Conservation (phyloP, 106 monocot genomes). For the Acorus gramineus region DNA sequence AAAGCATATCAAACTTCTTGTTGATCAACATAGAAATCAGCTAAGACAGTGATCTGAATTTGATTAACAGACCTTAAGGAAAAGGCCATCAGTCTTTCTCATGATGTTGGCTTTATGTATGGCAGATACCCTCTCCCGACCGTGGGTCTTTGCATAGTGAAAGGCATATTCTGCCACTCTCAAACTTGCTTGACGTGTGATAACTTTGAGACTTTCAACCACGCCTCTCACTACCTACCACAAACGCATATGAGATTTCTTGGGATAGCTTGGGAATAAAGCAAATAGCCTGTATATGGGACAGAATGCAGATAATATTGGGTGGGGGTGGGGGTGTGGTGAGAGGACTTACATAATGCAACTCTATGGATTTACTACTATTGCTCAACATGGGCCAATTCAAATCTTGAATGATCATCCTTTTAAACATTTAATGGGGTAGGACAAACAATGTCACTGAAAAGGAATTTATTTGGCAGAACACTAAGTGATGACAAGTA, state of each 20-base stretch:
- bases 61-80: conserved; percentile 55
- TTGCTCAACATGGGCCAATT: too few relatives aligned
- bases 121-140: conserved; percentile 85
- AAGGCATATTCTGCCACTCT: conserved; percentile 98
- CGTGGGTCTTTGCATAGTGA: conserved; percentile 79
- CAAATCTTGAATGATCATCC: too few relatives aligned
- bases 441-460: too few relatives aligned
- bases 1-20: neutral
- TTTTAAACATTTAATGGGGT: too few relatives aligned
- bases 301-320: too few relatives aligned
- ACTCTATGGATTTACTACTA: too few relatives aligned
- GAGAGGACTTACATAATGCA: too few relatives aligned
- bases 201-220: conserved; percentile 92
- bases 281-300: neutral
- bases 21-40: neutral
- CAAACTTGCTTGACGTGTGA: conserved; percentile 86
- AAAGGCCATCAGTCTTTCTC: conserved; percentile 92
- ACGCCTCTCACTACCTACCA: conserved; percentile 87
- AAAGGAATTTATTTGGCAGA: too few relatives aligned
- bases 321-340: too few relatives aligned
- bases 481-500: too few relatives aligned
- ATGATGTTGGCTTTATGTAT: conserved; percentile 99
- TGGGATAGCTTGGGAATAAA: neutral
- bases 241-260: too few relatives aligned
- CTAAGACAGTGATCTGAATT: neutral